Evolutionary conservation across 1,284 basidiomycete species (phyloP), one percentile per base, ranked within the genome.

Genomic region (Tylopilus sp.): DNA sequence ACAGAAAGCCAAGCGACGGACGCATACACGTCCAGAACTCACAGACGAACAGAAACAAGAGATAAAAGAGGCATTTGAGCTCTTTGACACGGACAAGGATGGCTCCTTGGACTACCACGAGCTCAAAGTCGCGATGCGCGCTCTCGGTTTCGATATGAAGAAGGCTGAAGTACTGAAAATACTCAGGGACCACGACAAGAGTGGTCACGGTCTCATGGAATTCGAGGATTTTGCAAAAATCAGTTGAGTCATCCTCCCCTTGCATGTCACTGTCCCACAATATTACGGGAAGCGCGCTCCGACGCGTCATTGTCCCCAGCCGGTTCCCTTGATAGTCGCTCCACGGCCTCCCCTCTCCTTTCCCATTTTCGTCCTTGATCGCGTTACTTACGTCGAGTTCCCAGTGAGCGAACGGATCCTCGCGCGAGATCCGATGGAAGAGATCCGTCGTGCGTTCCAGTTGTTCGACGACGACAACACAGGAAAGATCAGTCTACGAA

Each of bases 41-140:
- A 86, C 89, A 4, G 95, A 98, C 53, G 95, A 98, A 70, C 95
- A 98, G 71, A 91, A 93, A 64, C 89, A 94, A 67, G 96, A 99
- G 75, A 97, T 99, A 63, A 94, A 94, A 70, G 97, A 99, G 69
- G 97, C 97, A 0, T 99, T 99, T 68, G 95, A 98, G 72, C 85
- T 99, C 52, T 99, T 99, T 69, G 97, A 99, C 75, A 93, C 94
- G 31, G 96, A 99, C 81, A 98, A 98, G 78, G 96, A 99, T 67
- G 93, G 94, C n/a, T 86, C 82, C 48, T 81, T 97, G 57, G 94
- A 96, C 75, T 99, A 98, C 74, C 96, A 99, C 74, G 97, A 99
- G 73, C 82, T 99, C 64, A 98, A 98, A 72, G 97, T 99, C 60
- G 94, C 96, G 41, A 94, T 99, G 92, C 83, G 97, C 43, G 97